Base-by-base conservation (phyloP, 2,329 filamentous ascomycete species). In the Celoporthe dispersa region DNA sequence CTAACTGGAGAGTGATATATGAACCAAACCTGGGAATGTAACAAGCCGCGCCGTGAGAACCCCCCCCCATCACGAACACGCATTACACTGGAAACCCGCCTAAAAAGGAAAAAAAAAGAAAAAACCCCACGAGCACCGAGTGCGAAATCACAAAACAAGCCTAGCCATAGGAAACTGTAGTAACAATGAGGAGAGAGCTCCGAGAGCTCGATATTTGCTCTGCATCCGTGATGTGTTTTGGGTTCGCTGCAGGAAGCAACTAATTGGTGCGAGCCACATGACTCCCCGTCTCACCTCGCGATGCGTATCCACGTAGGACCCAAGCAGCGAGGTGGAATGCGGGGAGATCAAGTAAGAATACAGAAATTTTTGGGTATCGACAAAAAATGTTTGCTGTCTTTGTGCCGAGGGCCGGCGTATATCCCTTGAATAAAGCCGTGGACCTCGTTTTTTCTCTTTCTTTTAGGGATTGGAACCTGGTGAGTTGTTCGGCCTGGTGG, bases 301-400 rank as follows among this genome's bases (percentile, higher is more conserved):
- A 39, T 62, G 33, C 31, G 51, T 70, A 59, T 70, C 44, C 33
- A 64, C 7, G 63, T 31, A 51, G 28, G 22, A 33, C 33, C 33
- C 16, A 62, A 31, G n/a, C 8, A 6, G 28, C 28, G 28, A 41
- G n/a, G 48, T 41, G 63, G 44, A 35, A 67, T 70, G 44, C 60
- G 66, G 53, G 67, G 68, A 64, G 68, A 68, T 66, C 62, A 61
- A 37, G 65, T 68, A 70, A 72, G 68, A 72, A 72, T 72, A 72
- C 68, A 72, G 60, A 67, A 68, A 63, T 48, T 62, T 70, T 68
- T 72, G 70, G 70, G 70, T 72, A 72, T 72, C 70, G 70, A 72
- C 70, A 70, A 70, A 68, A 71, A 70, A 55, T 57, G 67, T 66
- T 68, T 65, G 68, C 59, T 65, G 66, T 63, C 57, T 62, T 33